These are phyloP conservation scores for Fusarium illudens DNA, from an alignment of 2,329 filamentous ascomycete species.

Conservation along the genomic window DNA sequence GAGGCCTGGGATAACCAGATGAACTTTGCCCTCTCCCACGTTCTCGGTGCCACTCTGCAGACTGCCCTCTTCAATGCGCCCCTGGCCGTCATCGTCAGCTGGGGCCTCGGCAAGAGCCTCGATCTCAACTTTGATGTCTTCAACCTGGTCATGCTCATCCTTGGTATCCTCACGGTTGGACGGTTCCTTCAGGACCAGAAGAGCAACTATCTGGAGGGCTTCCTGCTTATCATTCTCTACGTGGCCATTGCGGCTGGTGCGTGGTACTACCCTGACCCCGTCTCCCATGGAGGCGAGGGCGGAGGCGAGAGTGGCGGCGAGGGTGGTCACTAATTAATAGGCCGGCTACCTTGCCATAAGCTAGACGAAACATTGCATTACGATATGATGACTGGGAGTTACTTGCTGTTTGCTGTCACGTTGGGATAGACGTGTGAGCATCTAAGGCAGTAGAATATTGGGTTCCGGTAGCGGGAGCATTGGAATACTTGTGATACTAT, in stretches of 20 bases:
- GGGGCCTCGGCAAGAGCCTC: slow-evolving; percentile 76
- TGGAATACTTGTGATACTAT: neutral
- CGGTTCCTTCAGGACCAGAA: slow-evolving; percentile 89
- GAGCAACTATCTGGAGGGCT: slow-evolving; percentile 89
- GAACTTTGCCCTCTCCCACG: slow-evolving; percentile 86
- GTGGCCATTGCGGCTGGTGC: slow-evolving; percentile 67
- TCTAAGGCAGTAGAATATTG: neutral
- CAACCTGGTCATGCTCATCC: slow-evolving; percentile 81
- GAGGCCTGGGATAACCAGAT: slow-evolving; percentile 86
- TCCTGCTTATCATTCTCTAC: slow-evolving; percentile 76
- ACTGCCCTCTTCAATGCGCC: slow-evolving; percentile 90
- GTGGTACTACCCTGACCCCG: slow-evolving; percentile 62
- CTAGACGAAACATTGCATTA: neutral
- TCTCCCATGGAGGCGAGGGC: slow-evolving; percentile 1
- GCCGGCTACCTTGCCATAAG: neutral
- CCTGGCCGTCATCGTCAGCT: slow-evolving; percentile 82
- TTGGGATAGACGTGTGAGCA: neutral
- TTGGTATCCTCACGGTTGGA: slow-evolving; percentile 86
- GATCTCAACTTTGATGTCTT: slow-evolving; percentile 88
- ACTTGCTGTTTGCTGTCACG: slow-evolving; percentile 4
- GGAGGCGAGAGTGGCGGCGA: slow-evolving; percentile 9
- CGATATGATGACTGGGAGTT: slow-evolving; percentile 15
- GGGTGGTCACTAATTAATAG: slow-evolving; percentile 19
- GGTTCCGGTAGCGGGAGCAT: slow-evolving; percentile 1
- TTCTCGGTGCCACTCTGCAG: slow-evolving; percentile 86